Percentiles rank a stretch among this genome's conserved stretches.
Conservation (phyloP, 768 basidiomycete genomes). For the Arthromyces matolae region DNA sequence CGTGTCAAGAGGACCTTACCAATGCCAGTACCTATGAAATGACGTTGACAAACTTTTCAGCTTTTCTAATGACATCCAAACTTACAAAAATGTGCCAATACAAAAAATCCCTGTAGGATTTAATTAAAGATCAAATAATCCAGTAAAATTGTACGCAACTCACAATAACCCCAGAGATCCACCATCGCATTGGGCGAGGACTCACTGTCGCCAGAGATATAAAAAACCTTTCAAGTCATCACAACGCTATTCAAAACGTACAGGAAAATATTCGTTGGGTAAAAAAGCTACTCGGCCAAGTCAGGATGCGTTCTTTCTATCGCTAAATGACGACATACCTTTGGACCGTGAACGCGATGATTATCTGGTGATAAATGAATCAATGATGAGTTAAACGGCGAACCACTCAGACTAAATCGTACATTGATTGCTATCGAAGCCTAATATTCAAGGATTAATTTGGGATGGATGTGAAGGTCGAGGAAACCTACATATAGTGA, state of each 20-base stretch:
- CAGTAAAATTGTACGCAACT: neutral
- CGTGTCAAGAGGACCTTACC: constrained; percentile 22
- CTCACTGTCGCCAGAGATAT: constrained; percentile 29
- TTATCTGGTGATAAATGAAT: constrained; percentile 23
- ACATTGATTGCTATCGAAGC: constrained; percentile 38
- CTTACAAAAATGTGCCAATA: constrained; percentile 41
- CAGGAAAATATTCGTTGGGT: constrained; percentile 35
- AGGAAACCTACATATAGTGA: constrained; percentile 34
- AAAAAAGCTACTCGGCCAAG: constrained; percentile 30
- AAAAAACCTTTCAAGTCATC: neutral
- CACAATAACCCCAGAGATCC: constrained; percentile 34
- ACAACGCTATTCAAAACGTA: constrained; percentile 19
- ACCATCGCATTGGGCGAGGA: constrained; percentile 29
- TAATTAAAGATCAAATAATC: neutral
- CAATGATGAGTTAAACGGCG: neutral
- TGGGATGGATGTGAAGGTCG: neutral
- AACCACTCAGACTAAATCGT: constrained; percentile 3
- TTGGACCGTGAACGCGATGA: constrained; percentile 41
- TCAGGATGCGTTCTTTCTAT: neutral
- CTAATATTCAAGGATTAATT: constrained; percentile 17
- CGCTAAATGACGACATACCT: constrained; percentile 23
- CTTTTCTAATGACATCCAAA: neutral
- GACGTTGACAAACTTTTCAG: neutral
- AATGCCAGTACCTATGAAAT: constrained; percentile 35
- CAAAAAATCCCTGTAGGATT: constrained; percentile 24